Conservation (phyloP, 2,329 filamentous ascomycete species). For the Bipolaris victoriae region DNA sequence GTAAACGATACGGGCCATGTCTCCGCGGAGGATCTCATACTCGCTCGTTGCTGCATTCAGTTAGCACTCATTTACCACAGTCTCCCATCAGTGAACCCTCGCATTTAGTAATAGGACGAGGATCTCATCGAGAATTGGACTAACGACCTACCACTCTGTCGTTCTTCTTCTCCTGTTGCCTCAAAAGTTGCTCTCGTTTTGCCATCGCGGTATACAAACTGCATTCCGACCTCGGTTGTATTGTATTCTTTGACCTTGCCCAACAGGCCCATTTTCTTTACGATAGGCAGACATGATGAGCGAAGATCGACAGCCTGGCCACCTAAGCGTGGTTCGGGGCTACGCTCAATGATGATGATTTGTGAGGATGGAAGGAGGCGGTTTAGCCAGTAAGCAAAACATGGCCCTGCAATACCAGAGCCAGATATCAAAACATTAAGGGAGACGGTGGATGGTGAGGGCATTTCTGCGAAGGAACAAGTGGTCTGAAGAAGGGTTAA, state of each 20-base stretch:
- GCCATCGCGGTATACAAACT: slow-evolving; percentile 43
- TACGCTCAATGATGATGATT: slow-evolving; percentile 53
- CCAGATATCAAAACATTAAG: slow-evolving; percentile 38
- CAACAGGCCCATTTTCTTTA: slow-evolving; percentile 60
- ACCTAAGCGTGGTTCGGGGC: slow-evolving; percentile 50
- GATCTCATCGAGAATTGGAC: slow-evolving; percentile 44
- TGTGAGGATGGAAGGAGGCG: slow-evolving; percentile 36
- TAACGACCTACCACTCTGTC: slow-evolving; percentile 25
- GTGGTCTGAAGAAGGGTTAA: neutral
- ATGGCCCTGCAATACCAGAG: slow-evolving; percentile 41
- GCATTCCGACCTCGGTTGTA: slow-evolving; percentile 58
- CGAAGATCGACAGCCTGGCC: slow-evolving; percentile 64
- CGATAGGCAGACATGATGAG: slow-evolving; percentile 57
- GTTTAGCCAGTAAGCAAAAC: slow-evolving; percentile 60
- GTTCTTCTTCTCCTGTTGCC: slow-evolving; percentile 31
- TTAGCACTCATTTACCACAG: neutral
- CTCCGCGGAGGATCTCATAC: slow-evolving; percentile 66
- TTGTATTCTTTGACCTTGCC: slow-evolving; percentile 46
- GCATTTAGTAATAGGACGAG: neutral
- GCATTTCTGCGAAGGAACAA: neutral
- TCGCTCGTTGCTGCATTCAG: slow-evolving; percentile 56
- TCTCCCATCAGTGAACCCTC: neutral
- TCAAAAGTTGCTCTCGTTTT: slow-evolving; percentile 30
- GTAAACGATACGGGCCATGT: slow-evolving; percentile 60
- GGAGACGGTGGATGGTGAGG: neutral